Evolutionary conservation across 495 filamentous ascomycete genomes (phyloP).

Genomic region (Xylaria nigripes): DNA sequence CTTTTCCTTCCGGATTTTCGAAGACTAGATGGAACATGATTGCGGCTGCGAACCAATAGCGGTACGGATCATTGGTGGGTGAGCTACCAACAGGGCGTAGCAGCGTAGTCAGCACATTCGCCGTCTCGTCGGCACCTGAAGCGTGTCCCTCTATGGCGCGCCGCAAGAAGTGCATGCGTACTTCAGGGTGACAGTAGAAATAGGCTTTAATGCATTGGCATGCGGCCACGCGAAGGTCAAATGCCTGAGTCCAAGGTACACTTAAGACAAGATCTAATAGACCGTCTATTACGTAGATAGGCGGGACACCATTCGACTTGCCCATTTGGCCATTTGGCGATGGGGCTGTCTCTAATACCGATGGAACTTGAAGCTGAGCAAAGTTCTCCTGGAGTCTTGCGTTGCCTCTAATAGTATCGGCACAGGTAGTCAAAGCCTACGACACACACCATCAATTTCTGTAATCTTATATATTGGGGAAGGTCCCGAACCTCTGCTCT

Average conservation of each 20-base stretch:
- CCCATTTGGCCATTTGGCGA: conserved; percentile 34
- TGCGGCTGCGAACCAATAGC: conserved; percentile 85
- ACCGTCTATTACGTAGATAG: conserved; percentile 85
- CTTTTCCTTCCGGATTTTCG: conserved; percentile 73
- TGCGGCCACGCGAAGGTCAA: conserved; percentile 75
- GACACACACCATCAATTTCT: conserved; percentile 21
- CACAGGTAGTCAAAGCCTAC: conserved; percentile 74
- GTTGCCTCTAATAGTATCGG: conserved; percentile 83
- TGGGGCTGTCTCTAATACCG: conserved; percentile 40
- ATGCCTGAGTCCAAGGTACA: conserved; percentile 53
- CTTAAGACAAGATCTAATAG: conserved; percentile 81
- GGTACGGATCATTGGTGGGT: conserved; percentile 70
- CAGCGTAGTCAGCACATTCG: conserved; percentile 84
- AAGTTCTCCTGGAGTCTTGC: conserved; percentile 72
- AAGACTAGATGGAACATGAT: conserved; percentile 83
- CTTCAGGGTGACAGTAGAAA: conserved; percentile 67
- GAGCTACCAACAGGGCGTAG: conserved; percentile 52
- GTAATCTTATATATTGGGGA: conserved; percentile 17
- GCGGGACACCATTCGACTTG: conserved; percentile 43
- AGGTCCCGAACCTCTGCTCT: conserved; percentile 60
- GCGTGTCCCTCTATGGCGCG: conserved; percentile 84
- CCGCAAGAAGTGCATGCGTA: conserved; percentile 74
- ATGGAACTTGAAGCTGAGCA: conserved; percentile 68
- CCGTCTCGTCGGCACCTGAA: conserved; percentile 69
- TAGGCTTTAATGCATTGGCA: conserved; percentile 91